These are phyloP conservation scores for Cajanus cajan DNA, from an alignment of 306 rosid genomes.

Conservation along the genomic window DNA sequence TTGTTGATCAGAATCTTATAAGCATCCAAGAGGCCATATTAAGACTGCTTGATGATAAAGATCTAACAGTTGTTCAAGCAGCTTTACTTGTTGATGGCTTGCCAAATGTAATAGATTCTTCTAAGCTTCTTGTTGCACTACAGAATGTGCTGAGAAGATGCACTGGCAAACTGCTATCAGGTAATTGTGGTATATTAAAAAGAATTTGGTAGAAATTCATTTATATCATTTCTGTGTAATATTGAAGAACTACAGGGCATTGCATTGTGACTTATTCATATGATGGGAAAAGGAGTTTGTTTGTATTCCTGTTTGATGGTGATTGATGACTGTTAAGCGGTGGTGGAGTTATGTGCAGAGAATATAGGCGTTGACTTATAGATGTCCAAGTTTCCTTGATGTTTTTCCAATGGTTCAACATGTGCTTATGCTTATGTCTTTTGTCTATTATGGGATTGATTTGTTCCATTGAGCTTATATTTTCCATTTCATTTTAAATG, in stretches of 20 bases:
- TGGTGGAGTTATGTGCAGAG: conserved; percentile 1
- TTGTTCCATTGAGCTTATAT: background rate
- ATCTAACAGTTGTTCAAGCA: conserved; percentile 76
- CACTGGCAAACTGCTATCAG: conserved; percentile 45
- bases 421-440: background rate
- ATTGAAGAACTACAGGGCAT: background rate
- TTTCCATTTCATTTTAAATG: background rate
- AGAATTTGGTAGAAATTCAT: conserved; percentile 1
- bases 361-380: background rate
- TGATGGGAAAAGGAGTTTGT: background rate
- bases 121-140: conserved; percentile 63
- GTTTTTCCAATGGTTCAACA: background rate
- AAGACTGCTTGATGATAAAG: conserved; percentile 77
- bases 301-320: background rate
- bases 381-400: background rate
- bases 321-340: background rate
- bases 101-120: conserved; percentile 46
- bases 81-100: conserved; percentile 66
- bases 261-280: background rate
- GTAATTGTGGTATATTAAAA: conserved; percentile 45
- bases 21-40: conserved; percentile 65
- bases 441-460: background rate
- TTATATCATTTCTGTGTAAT: background rate
- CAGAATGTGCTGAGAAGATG: conserved; percentile 63
- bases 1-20: conserved; percentile 57